Base-by-base conservation (phyloP, 441 rosid genomes). In the Syzygium malaccense region DNA sequence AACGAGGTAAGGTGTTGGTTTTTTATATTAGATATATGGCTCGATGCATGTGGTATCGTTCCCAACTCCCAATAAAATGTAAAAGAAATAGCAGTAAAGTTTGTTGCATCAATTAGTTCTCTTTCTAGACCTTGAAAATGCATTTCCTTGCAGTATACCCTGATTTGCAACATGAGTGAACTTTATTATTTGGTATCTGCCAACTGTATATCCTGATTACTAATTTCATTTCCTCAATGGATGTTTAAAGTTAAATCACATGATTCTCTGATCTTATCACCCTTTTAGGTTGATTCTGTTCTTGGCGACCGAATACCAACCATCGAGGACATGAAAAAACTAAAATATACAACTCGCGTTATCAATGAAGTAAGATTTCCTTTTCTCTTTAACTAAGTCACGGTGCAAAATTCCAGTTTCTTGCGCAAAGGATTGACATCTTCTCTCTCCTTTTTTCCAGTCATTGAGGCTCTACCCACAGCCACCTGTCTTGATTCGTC, bases 401-500 rank as follows among this genome's bases (percentile, higher is more conserved):
- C 19, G 71, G 78, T 30, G 28, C 85, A 89, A 89, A 86, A 88
- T 66, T 87, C 32, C 71, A 25, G 55, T 13, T 75, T 86, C 75
- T 30, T 37, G 20, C 18, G 20, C 84, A 49, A n/a, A 60, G 26
- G 64, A 86, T 90, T 58, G 32, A 91, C 75, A 86, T 90, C 55
- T 33, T 75, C 30, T 26, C 84, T 64, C 86, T 87, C 78, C 56
- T 60, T 89, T 91, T 91, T 68, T 93, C 92, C 93, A 98, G 99
- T 96, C 99, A 85, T 89, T 98, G 94, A 93, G 99, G 94, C 94
- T 98, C 86, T 98, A 97, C 91, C 99, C 99, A 86, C 99, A 98
- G 89, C 99, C 99, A 88, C 99, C 99, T 30, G 99, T 98, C 89
- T 91, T 98, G 86, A 98, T 98, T 86, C 99, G 99, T 7, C 99